These are phyloP conservation scores for Phytophthora parvispora DNA, from an alignment of 352 stramenopile genomes.

Conservation along the genomic window DNA sequence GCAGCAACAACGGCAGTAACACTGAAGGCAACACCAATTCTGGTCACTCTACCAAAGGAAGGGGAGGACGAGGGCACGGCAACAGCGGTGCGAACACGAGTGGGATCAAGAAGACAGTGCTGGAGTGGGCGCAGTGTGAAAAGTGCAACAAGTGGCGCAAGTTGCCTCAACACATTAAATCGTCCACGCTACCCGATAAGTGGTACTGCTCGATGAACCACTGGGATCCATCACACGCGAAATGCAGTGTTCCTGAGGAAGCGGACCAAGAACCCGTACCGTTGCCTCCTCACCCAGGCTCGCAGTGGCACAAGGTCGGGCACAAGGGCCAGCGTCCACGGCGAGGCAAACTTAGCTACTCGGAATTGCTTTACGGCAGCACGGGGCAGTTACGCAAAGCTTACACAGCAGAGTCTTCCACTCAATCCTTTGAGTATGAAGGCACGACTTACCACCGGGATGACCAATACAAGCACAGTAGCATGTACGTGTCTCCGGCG, in stretches of 20 bases:
- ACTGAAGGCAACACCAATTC: neutral
- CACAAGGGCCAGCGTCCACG: slow-evolving; percentile 48
- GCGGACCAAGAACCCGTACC: slow-evolving; percentile 78
- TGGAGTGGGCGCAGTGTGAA: slow-evolving; percentile 98
- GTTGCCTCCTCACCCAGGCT: slow-evolving; percentile 41
- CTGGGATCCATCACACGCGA: slow-evolving; percentile 90
- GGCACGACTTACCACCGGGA: slow-evolving; percentile 76
- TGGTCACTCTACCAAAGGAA: slow-evolving; percentile 25
- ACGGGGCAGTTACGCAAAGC: slow-evolving; percentile 86
- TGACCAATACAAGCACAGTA: slow-evolving; percentile 85
- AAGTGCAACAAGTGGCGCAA: slow-evolving; percentile 98
- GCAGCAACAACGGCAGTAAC: slow-evolving; percentile 6
- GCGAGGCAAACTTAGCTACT: slow-evolving; percentile 85
- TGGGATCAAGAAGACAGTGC: slow-evolving; percentile 78
- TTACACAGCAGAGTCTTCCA: slow-evolving; percentile 85
- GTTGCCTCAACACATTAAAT: slow-evolving; percentile 93
- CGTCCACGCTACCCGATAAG: slow-evolving; percentile 93
- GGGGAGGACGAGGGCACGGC: slow-evolving; percentile 21
- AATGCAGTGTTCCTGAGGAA: slow-evolving; percentile 80
- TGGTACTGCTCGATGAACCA: slow-evolving; percentile 98
- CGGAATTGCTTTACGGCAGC: slow-evolving; percentile 82
- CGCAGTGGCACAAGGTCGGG: slow-evolving; percentile 73
- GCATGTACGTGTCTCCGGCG: slow-evolving; percentile 80
- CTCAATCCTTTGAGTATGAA: slow-evolving; percentile 82
- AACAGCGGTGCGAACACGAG: slow-evolving; percentile 10